These are phyloP conservation scores for Suhomyces anneliseae DNA, from an alignment of 1,139 yeast species.

Conservation along the genomic window DNA sequence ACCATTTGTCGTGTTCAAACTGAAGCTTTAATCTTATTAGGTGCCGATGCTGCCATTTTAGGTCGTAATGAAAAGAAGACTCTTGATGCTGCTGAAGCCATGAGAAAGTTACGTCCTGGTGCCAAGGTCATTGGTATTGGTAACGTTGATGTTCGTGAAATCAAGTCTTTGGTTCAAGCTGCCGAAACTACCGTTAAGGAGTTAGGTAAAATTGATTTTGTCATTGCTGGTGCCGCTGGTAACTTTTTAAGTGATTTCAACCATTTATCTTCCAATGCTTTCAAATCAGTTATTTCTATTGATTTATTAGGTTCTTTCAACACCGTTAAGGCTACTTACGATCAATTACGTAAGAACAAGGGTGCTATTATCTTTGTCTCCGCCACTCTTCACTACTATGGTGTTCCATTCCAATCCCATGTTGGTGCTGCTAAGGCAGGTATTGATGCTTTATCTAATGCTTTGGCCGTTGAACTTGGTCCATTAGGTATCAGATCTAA, in stretches of 20 bases:
- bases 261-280: constrained; percentile 28
- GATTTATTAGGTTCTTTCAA: constrained; percentile 86
- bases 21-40: constrained; percentile 27
- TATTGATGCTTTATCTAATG: constrained; percentile 79
- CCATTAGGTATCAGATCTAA: constrained; percentile 82
- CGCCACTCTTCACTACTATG: constrained; percentile 86
- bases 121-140: constrained; percentile 23
- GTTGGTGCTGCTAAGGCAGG: constrained; percentile 96
- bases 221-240: constrained; percentile 33
- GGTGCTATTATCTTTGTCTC: constrained; percentile 27
- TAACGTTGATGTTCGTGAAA: constrained; percentile 24
- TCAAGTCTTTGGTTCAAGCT: constrained; percentile 21
- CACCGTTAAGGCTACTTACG: constrained; percentile 58
- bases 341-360: constrained; percentile 24
- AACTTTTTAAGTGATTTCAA: constrained; percentile 28
- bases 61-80: constrained; percentile 27
- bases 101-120: constrained; percentile 29
- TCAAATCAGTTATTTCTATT: constrained; percentile 34
- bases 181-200: constrained; percentile 23
- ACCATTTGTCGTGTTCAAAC: constrained; percentile 29
- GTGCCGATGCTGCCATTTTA: constrained; percentile 29
- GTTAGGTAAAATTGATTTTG: constrained; percentile 28
- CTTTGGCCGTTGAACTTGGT: constrained; percentile 85
- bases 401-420: constrained; percentile 82
- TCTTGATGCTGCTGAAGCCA: constrained; percentile 61